Percentiles rank a stretch among this genome's conserved stretches.
These are phyloP conservation scores for Rhexocercosporidium sp. DNA, from an alignment of 2,329 filamentous ascomycete species.

Conservation along the genomic window DNA sequence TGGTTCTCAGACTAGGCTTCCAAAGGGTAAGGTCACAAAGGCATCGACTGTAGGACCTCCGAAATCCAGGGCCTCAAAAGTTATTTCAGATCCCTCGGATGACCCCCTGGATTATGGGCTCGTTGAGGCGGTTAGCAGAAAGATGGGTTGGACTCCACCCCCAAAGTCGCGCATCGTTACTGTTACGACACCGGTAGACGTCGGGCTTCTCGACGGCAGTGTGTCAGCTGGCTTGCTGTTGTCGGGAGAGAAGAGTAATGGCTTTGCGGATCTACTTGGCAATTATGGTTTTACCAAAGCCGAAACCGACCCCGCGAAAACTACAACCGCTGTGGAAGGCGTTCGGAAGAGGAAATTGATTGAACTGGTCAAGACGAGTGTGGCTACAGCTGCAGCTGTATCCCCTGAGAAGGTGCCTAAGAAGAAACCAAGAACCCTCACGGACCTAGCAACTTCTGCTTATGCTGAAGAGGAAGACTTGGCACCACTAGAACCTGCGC, in stretches of 20 bases:
- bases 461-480: constrained; percentile 54
- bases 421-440: constrained; percentile 79
- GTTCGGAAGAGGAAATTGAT: constrained; percentile 62
- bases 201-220: background rate
- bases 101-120: constrained; percentile 32
- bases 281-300: constrained; percentile 47
- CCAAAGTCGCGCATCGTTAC: constrained; percentile 45
- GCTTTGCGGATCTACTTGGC: constrained; percentile 46
- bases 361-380: constrained; percentile 52
- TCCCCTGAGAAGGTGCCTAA: constrained; percentile 56
- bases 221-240: constrained; percentile 1
- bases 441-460: constrained; percentile 74
- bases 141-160: constrained; percentile 72
- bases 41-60: constrained; percentile 31
- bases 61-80: constrained; percentile 17
- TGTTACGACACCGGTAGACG: background rate
- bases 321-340: constrained; percentile 14
- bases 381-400: constrained; percentile 38
- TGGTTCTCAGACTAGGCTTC: constrained; percentile 41
- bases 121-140: constrained; percentile 56
- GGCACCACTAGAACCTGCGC: constrained; percentile 42
- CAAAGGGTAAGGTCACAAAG: constrained; percentile 45
- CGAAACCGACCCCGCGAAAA: constrained; percentile 24
- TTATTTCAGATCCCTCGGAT: constrained; percentile 12
- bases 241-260: constrained; percentile 30